Conservation (phyloP, 1,284 basidiomycete species). For the Xerocomus alliaceus region DNA sequence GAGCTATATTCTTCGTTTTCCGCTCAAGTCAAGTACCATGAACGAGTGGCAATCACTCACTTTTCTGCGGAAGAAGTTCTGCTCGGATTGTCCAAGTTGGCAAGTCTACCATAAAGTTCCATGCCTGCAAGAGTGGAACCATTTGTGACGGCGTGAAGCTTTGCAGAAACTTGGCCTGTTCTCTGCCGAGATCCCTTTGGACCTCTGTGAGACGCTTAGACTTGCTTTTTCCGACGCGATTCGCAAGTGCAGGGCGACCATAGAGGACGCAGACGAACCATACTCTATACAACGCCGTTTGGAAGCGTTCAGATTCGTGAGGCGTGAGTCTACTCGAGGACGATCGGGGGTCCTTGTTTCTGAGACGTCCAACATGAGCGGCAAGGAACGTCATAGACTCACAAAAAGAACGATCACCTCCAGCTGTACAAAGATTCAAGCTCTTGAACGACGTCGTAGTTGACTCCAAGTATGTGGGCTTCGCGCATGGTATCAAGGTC, state of each 20-base stretch:
- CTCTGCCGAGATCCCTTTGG: conserved; percentile 5
- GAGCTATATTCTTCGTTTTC: conserved; percentile 6
- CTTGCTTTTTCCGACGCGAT: conserved; percentile 17
- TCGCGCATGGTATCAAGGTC: conserved; percentile 2
- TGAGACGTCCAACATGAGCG: conserved; percentile 7
- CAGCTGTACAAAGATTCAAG: conserved; percentile 47
- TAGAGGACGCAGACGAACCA: conserved; percentile 37
- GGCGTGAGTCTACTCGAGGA: conserved; percentile 30
- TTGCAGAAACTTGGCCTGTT: conserved; percentile 19
- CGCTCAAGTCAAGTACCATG: not conserved
- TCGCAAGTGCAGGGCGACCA: conserved; percentile 20
- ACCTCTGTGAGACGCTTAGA: conserved; percentile 11
- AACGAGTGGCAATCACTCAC: not conserved
- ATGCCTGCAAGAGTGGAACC: conserved; percentile 9
- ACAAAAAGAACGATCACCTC: conserved; percentile 34
- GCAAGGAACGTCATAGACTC: not conserved
- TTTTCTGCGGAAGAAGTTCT: conserved; percentile 18
- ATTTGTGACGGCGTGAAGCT: conserved; percentile 6
- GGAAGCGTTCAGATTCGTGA: conserved; percentile 41
- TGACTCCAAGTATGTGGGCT: conserved; percentile 21
- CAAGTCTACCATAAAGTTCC: conserved; percentile 17
- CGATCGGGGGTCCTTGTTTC: conserved; percentile 43
- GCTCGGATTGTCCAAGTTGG: conserved; percentile 19
- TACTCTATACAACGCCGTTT: conserved; percentile 42
- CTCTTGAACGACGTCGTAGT: conserved; percentile 28